Evolutionary conservation across 768 basidiomycete species (phyloP).

Genomic region (Boletus vermiculosoides): DNA sequence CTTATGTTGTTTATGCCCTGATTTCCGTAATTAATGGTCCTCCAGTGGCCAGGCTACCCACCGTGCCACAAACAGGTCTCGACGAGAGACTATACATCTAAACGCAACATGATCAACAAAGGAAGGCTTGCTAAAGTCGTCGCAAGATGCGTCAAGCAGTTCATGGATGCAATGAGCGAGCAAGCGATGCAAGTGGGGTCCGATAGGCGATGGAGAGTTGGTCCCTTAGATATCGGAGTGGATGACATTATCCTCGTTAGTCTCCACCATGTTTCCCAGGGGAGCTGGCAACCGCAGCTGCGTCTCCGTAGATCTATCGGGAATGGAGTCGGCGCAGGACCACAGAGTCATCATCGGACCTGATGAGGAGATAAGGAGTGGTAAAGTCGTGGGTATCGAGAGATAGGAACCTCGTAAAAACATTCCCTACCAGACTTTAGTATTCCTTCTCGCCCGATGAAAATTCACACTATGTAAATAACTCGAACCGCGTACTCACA

Average conservation of each 20-base stretch:
- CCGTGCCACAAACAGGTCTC: slow-evolving; percentile 70
- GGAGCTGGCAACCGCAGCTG: slow-evolving; percentile 75
- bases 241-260: slow-evolving; percentile 53
- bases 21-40: not conserved
- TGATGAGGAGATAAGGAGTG: not conserved
- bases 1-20: not conserved
- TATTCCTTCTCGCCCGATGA: not conserved
- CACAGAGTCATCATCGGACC: not conserved
- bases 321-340: not conserved
- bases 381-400: not conserved
- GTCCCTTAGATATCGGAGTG: slow-evolving; percentile 1
- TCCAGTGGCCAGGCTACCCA: slow-evolving; percentile 73
- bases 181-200: slow-evolving; percentile 7
- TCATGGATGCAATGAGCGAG: slow-evolving; percentile 4
- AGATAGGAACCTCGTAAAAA: not conserved
- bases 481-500: not conserved
- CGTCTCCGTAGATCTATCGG: slow-evolving; percentile 36
- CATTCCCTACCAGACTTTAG: not conserved
- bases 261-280: slow-evolving; percentile 75
- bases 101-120: slow-evolving; percentile 65
- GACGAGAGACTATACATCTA: slow-evolving; percentile 66
- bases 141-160: slow-evolving; percentile 53
- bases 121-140: slow-evolving; percentile 70
- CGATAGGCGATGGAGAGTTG: slow-evolving; percentile 16
- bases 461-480: not conserved